phyloP scores from a whole-genome alignment of 2,329 filamentous ascomycete genomes.

The Tympanopsis confertula region DNA sequence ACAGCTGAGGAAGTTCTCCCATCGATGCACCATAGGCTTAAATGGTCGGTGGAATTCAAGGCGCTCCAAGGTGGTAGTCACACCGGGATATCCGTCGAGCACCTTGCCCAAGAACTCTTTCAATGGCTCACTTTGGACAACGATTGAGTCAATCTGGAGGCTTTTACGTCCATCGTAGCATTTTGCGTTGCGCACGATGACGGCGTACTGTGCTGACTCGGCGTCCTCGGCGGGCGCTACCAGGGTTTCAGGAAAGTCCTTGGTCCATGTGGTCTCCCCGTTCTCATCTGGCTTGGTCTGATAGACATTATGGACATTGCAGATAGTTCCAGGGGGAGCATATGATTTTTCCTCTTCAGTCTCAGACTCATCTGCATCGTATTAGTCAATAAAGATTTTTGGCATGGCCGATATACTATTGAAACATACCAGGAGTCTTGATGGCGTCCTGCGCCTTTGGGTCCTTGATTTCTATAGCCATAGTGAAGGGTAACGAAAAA shows the following conservation, averaged over 20 bases:
- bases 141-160: slow-evolving; percentile 13
- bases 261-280: not conserved
- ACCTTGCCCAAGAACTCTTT: slow-evolving; percentile 30
- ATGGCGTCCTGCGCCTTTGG: no score
- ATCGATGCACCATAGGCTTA: slow-evolving; percentile 38
- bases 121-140: slow-evolving; percentile 34
- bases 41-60: slow-evolving; percentile 34
- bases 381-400: no score
- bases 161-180: slow-evolving; percentile 1
- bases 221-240: not conserved
- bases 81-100: slow-evolving; percentile 32
- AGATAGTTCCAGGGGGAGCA: not conserved
- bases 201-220: not conserved
- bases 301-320: not conserved
- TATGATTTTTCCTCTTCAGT: no score
- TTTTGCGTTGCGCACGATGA: not conserved
- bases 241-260: not conserved
- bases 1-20: slow-evolving; percentile 19
- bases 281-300: not conserved
- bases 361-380: no score
- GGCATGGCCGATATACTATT: no score
- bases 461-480: no score
- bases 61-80: slow-evolving; percentile 31
- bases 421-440: no score
- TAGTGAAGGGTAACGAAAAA: no score